Percentiles rank a stretch among this genome's conserved stretches.
Conservation (phyloP, 768 basidiomycete species). For the Russula sp. region DNA sequence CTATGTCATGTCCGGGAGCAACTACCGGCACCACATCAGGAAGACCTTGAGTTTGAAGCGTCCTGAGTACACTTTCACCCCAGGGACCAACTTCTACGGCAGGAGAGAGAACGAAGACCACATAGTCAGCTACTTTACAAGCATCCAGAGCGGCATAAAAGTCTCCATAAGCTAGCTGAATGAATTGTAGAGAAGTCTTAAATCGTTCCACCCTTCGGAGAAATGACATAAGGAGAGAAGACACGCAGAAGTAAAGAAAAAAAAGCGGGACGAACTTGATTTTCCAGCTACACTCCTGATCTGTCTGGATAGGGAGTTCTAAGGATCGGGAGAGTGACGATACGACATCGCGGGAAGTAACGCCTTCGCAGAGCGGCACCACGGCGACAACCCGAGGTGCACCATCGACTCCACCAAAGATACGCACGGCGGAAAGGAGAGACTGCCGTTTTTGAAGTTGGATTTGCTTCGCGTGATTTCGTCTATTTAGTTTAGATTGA, state of each 20-base stretch:
- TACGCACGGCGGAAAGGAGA: slow-evolving; percentile 65
- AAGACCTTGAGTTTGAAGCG: slow-evolving; percentile 87
- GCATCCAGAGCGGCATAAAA: slow-evolving; percentile 81
- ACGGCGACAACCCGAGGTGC: slow-evolving; percentile 85
- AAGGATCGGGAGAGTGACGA: slow-evolving; percentile 57
- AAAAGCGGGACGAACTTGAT: slow-evolving; percentile 51
- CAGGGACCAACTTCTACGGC: slow-evolving; percentile 76
- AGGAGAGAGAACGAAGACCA: slow-evolving; percentile 79
- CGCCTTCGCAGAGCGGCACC: slow-evolving; percentile 74
- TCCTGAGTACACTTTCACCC: slow-evolving; percentile 86
- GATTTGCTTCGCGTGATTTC: slow-evolving; percentile 81
- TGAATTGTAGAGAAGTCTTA: slow-evolving; percentile 87
- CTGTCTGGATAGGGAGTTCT: slow-evolving; percentile 52
- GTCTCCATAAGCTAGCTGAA: slow-evolving; percentile 66
- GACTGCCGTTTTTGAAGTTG: slow-evolving; percentile 69
- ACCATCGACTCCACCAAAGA: slow-evolving; percentile 75
- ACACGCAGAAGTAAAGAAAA: slow-evolving; percentile 11
- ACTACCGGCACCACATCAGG: slow-evolving; percentile 79
- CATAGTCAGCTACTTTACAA: slow-evolving; percentile 86
- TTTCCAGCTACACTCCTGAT: slow-evolving; percentile 57
- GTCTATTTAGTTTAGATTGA: slow-evolving; percentile 73
- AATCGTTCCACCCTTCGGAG: slow-evolving; percentile 73
- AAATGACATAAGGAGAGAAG: slow-evolving; percentile 6
- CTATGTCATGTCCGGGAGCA: slow-evolving; percentile 51
- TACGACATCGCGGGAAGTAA: slow-evolving; percentile 52